Conservation (phyloP, 176 grass and related monocot genomes). For the Oryza glumipatula region DNA sequence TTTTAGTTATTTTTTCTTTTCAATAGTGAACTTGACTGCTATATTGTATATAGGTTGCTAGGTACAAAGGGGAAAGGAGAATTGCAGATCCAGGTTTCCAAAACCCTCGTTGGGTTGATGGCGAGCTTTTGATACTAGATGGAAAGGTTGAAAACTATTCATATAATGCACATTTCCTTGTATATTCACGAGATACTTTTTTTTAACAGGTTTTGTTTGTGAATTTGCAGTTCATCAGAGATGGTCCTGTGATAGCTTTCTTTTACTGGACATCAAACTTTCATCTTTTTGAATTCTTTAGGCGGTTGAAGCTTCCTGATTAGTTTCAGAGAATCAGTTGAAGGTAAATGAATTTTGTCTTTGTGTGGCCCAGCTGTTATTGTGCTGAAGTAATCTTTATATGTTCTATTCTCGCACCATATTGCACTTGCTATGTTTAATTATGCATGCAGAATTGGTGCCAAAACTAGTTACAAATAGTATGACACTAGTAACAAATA, state of each 20-base stretch:
- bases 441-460: slow-evolving; percentile 28
- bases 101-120: slow-evolving; percentile 89
- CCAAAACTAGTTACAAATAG: neutral
- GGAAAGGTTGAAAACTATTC: slow-evolving; percentile 79
- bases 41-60: slow-evolving; percentile 76
- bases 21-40: slow-evolving; percentile 13
- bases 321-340: slow-evolving; percentile 44
- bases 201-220: slow-evolving; percentile 43
- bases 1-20: slow-evolving; percentile 28
- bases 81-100: slow-evolving; percentile 72
- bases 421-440: slow-evolving; percentile 24
- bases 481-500: neutral
- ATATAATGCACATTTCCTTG: slow-evolving; percentile 1
- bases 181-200: slow-evolving; percentile 39
- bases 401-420: neutral
- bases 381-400: slow-evolving; percentile 22
- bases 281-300: slow-evolving; percentile 90
- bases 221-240: slow-evolving; percentile 81
- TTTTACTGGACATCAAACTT: slow-evolving; percentile 85
- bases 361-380: neutral
- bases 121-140: slow-evolving; percentile 90
- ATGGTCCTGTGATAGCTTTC: slow-evolving; percentile 90
- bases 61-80: slow-evolving; percentile 85
- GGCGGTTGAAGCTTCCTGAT: slow-evolving; percentile 70
- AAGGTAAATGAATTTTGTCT: slow-evolving; percentile 53